Conservation (phyloP, 2,329 filamentous ascomycete species). For the Botrytis sinoallii region DNA sequence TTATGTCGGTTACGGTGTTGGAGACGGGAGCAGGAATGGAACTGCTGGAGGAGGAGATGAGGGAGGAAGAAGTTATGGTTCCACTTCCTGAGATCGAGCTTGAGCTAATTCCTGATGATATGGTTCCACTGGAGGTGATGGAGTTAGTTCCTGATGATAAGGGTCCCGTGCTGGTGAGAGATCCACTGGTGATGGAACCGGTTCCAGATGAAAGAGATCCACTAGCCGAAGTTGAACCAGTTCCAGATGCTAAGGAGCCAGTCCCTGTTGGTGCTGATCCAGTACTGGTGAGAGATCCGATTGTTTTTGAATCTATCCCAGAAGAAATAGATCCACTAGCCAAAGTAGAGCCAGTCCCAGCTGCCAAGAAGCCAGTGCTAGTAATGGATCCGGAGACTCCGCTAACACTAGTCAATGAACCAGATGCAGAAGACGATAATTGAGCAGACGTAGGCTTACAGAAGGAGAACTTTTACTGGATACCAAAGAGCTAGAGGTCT, state of each 20-base stretch:
- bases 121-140: neutral
- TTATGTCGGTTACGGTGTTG: constrained; percentile 13
- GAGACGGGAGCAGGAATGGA: constrained; percentile 6
- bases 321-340: neutral
- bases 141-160: neutral
- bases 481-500: neutral
- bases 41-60: neutral
- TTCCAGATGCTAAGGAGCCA: neutral
- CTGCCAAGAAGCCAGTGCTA: neutral
- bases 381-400: neutral
- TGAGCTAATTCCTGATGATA: neutral
- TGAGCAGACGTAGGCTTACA: neutral
- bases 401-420: neutral
- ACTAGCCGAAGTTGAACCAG: neutral
- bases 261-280: no score
- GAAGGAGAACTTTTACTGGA: neutral
- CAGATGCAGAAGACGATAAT: neutral
- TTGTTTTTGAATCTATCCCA: neutral
- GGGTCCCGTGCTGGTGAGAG: neutral
- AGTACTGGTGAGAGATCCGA: no score
- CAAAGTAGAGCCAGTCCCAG: neutral
- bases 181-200: neutral
- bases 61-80: neutral
- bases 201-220: neutral
- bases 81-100: neutral